Base-by-base conservation (phyloP, 805 yeast genomes). In the Candida insectorum region DNA sequence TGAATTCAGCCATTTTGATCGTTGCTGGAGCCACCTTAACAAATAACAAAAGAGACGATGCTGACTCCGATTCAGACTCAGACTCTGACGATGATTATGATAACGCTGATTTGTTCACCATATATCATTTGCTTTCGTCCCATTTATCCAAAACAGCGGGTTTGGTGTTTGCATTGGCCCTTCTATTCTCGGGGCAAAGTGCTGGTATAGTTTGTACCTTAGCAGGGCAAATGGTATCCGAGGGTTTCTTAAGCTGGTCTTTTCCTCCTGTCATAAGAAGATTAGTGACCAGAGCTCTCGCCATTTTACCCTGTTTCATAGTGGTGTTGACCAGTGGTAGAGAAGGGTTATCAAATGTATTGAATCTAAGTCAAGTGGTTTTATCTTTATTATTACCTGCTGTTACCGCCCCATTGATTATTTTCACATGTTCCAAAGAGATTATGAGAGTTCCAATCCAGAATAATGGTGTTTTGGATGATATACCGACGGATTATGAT, bases 171-270 rank as follows among this genome's bases (percentile, higher is more conserved):
- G 96, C 96, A 0, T 59, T 87, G 31, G 96, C 96, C 1, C 73
- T 88, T 59, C 65, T 88, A 28, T 88, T 85, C 53, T 81, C 91
- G 10, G 97, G 97, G n/a, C 91, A 88, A 52, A 81, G 93, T 49
- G 96, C 96, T 2, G 96, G 96, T 26, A 85, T 91, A 24, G 95
- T 88, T 13, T 88, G 95, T 52, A 89, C 96, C 0, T 71, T 89
- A 49, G 89, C 96, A 2, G 95, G 96, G 23, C 96, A 88, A 55
- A 85, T 86, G 78, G 94, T 88, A 6, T 79, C 86, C 49, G 96
- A 88, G 56, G 97, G 97, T 1, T 89, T 87, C 48, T 68, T 86
- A 16, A 68, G 74, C 40, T 85, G 95, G 84, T 65, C 83, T 5
- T 71, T 87, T 40, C 77, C 84, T 22, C 96, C 97, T 2, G 88